Base-by-base conservation (phyloP, 306 rosid species). In the Fragaria vesca region DNA sequence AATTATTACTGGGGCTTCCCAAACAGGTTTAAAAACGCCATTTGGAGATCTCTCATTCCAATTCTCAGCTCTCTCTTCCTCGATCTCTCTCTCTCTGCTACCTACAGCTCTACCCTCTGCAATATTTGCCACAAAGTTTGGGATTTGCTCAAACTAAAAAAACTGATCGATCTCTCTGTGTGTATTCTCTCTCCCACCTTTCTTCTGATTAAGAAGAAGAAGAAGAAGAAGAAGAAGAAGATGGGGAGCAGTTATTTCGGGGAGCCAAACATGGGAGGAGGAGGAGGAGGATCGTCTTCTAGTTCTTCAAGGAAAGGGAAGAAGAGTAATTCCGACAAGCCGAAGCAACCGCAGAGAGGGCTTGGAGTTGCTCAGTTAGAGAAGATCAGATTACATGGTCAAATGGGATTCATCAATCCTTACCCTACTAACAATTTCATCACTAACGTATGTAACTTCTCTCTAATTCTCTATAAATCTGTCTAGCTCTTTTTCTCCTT, bases 281-380 rank as follows among this genome's bases (percentile, higher is more conserved):
- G 79, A 68, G 84, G 74, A 10, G 81, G 89, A 74, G 91, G 93
- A 11, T 87, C 89, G 58, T 81, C 90, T 12, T 82, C 91, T 12
- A 79, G 88, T 1, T 82, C 91, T 0, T 80, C 96, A 76, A 88
- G 94, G 75, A 96, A 91, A 85, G 89, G 96, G 68, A 85, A 89
- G 94, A 96, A 89, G 82, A 82, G 83, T 76, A 88, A 80, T 79
- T 87, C 96, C 21, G 98, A 93, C 13, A 96, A 96, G 81, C 98
- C 99, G 34, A 96, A 93, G 77, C 99, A 90, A 81, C 99, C 99
- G 1, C 99, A 96, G 83, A 91, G 99, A 90, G 99, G 99, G 52
- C 87, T 96, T 69, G 99, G 99, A 13, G 98, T 96, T 77, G 99
- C 99, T 85, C 99, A 96, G 77, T 88, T 96, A 70, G 99, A 96